phyloP scores from a whole-genome alignment of 345 rosid genomes.

The Ceriops tagal region DNA sequence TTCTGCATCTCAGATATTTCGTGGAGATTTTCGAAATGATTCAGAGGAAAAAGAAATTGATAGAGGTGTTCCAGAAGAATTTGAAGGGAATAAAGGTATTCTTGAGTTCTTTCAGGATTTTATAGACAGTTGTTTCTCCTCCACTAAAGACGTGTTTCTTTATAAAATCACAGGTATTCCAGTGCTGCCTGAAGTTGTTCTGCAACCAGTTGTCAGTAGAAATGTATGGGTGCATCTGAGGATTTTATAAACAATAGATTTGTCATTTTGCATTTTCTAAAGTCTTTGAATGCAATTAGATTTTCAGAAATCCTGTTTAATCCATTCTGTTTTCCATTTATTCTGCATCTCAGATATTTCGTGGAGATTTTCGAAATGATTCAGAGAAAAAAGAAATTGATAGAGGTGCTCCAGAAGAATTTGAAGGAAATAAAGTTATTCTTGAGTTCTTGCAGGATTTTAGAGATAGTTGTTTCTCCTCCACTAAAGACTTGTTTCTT shows the following conservation, averaged over 20 bases:
- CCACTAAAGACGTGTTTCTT: slow-evolving; percentile 8
- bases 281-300: slow-evolving; percentile 3
- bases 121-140: neutral
- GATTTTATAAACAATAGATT: slow-evolving; percentile 5
- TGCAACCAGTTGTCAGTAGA: slow-evolving; percentile 21
- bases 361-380: slow-evolving; percentile 19
- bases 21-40: slow-evolving; percentile 19
- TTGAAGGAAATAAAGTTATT: slow-evolving; percentile 34
- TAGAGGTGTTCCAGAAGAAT: slow-evolving; percentile 12
- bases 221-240: slow-evolving; percentile 38
- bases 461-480: slow-evolving; percentile 1
- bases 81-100: slow-evolving; percentile 35
- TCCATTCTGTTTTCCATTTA: slow-evolving; percentile 6
- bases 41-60: slow-evolving; percentile 29
- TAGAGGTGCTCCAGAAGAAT: slow-evolving; percentile 13
- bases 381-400: slow-evolving; percentile 30
- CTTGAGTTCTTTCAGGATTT: slow-evolving; percentile 6
- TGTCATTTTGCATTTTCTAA: slow-evolving; percentile 9
- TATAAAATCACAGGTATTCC: slow-evolving; percentile 31
- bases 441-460: slow-evolving; percentile 6
- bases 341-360: slow-evolving; percentile 33
- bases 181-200: slow-evolving; percentile 20
- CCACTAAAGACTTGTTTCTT: slow-evolving; percentile 8
- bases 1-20: slow-evolving; percentile 33
- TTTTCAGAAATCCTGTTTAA: neutral